Base-by-base conservation (phyloP, 2,329 filamentous ascomycete genomes). In the Aspergillus sergii region DNA sequence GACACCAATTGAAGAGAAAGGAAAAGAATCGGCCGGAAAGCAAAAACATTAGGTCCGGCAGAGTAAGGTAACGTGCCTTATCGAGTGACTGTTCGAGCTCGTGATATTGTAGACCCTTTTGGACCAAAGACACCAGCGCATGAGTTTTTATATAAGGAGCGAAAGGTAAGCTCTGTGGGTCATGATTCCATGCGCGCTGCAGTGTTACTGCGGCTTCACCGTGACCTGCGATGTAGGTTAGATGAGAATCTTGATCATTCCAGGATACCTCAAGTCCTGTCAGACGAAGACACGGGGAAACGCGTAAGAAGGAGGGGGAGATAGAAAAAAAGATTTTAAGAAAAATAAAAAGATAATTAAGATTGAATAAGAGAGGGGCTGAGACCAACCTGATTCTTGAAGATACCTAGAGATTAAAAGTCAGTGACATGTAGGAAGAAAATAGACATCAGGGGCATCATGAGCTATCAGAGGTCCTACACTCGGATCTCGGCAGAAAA, bases 141-240 rank as follows among this genome's bases (percentile, higher is more conserved):
- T 87, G 84, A 41, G 84, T 82, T 70, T 82, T 83, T 71, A 89
- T 85, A 69, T 83, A 81, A 54, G 80, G 82, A 62, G 87, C 86
- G 76, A 89, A 89, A 23, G 87, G 85, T 54, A 89, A 81, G 69
- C 77, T 79, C 69, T 89, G 85, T 59, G 86, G 86, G 72, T 89
- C 84, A 71, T 83, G 82, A 71, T 86, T 82, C 88, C 87, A 89
- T 75, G 86, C 86, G 69, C 84, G 83, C 74, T 86, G 85, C 66
- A 89, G 81, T 76, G 84, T 85, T 66, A 86, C 81, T 54, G 85
- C 85, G 57, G 86, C 86, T 70, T 85, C 85, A 60, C 85, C 84
- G 77, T 85, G 85, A 64, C 84, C 84, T 85, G 68, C 57, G 41
- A 64, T 58, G 58, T 57, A 36, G 51, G 61, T 68, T 63, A 65